These are phyloP conservation scores for Penicillium longicatenatum DNA, from an alignment of 495 filamentous ascomycete genomes.

Conservation along the genomic window DNA sequence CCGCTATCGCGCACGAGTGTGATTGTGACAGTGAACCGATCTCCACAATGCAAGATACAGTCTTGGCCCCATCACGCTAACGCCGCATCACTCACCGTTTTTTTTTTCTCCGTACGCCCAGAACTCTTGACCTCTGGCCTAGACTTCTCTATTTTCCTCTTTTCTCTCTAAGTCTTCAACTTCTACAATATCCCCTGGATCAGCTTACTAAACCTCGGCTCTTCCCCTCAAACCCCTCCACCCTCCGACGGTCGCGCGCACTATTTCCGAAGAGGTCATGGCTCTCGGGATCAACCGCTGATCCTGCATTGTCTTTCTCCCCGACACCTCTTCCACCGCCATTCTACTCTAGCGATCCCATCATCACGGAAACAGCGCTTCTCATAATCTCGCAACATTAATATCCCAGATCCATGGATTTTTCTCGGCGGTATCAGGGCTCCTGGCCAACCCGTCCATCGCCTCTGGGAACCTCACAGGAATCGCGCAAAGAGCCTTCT, in stretches of 20 bases:
- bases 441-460: conserved; percentile 31
- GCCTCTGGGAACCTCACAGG: conserved; percentile 26
- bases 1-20: conserved; percentile 4
- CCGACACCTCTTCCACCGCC: conserved; percentile 14
- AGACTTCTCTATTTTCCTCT: background rate
- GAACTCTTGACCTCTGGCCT: background rate
- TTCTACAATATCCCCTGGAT: background rate
- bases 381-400: no score
- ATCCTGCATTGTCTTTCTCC: conserved; percentile 18
- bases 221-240: conserved; percentile 5
- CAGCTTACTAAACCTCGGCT: conserved; percentile 10
- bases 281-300: conserved; percentile 30
- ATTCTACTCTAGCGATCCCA: conserved; percentile 12
- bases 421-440: conserved; percentile 20
- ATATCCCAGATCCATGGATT: conserved; percentile 13
- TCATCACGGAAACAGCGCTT: background rate
- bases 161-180: background rate
- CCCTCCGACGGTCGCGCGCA: conserved; percentile 9
- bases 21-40: conserved; percentile 14
- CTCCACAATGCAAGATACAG: conserved; percentile 25
- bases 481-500: conserved; percentile 28
- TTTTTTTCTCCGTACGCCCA: conserved; percentile 17
- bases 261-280: conserved; percentile 22
- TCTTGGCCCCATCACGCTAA: conserved; percentile 29
- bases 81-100: conserved; percentile 24